phyloP scores from a whole-genome alignment of 2,329 filamentous ascomycete genomes.

The Fusarium transvaalense region DNA sequence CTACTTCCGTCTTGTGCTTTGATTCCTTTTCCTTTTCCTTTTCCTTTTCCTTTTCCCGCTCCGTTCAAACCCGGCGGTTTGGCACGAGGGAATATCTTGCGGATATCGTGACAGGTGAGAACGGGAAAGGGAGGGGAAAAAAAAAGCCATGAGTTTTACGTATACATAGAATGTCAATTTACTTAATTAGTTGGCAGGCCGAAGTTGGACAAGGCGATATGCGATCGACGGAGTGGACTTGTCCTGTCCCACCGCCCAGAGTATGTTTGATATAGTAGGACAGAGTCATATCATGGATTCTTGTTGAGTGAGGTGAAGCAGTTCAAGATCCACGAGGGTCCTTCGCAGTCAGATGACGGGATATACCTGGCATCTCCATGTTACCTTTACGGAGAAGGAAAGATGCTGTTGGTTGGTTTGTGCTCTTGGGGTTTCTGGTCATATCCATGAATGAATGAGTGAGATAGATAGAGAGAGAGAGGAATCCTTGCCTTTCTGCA shows the following conservation, averaged over 20 bases:
- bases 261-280: too few relatives aligned
- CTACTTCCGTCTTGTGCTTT: not conserved
- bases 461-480: too few relatives aligned
- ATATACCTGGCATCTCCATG: not conserved
- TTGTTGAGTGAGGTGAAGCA: not conserved
- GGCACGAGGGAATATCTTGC: slow-evolving; percentile 46
- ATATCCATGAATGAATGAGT: not conserved
- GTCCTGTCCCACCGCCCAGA: not conserved
- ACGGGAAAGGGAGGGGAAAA: not conserved
- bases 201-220: slow-evolving; percentile 35
- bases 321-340: not conserved
- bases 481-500: not conserved
- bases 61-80: slow-evolving; percentile 9
- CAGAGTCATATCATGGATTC: slow-evolving; percentile 13
- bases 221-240: slow-evolving; percentile 22
- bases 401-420: slow-evolving; percentile 8
- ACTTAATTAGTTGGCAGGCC: slow-evolving; percentile 8
- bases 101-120: slow-evolving; percentile 39
- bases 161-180: slow-evolving; percentile 24
- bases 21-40: too few relatives aligned
- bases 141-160: slow-evolving; percentile 20
- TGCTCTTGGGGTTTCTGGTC: slow-evolving; percentile 5
- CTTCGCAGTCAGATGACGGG: not conserved
- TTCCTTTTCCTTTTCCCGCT: not conserved
- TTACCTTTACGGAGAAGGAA: not conserved